Evolutionary conservation across 1,284 basidiomycete genomes (phyloP).

Genomic region (Marasmius tenuissimus): DNA sequence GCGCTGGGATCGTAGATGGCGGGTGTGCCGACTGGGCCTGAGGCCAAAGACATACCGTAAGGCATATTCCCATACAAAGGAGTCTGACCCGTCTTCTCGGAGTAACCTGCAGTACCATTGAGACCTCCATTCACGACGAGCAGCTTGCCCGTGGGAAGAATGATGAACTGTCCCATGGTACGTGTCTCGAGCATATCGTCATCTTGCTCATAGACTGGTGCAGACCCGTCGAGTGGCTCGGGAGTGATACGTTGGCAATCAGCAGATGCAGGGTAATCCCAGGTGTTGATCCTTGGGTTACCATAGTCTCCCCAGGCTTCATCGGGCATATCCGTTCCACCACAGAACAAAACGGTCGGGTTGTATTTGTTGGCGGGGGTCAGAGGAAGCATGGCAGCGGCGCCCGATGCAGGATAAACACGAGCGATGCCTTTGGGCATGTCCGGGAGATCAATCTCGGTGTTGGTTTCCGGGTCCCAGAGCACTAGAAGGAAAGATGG

Average conservation of each 20-base stretch:
- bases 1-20: slow-evolving; percentile 77
- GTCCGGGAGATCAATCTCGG: slow-evolving; percentile 48
- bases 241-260: slow-evolving; percentile 39
- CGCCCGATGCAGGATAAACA: slow-evolving; percentile 51
- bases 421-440: slow-evolving; percentile 54
- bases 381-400: slow-evolving; percentile 78
- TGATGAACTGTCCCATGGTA: slow-evolving; percentile 78
- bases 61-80: slow-evolving; percentile 39
- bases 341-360: slow-evolving; percentile 79
- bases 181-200: slow-evolving; percentile 76
- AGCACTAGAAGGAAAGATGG: slow-evolving; percentile 28
- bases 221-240: slow-evolving; percentile 13
- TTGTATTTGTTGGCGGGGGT: slow-evolving; percentile 82
- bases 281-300: slow-evolving; percentile 49
- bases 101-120: slow-evolving; percentile 64
- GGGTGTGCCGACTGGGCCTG: slow-evolving; percentile 67
- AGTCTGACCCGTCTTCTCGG: slow-evolving; percentile 39
- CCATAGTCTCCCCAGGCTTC: slow-evolving; percentile 59
- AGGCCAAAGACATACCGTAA: slow-evolving; percentile 57
- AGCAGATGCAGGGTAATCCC: slow-evolving; percentile 69
- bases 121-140: slow-evolving; percentile 67
- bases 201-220: slow-evolving; percentile 47
- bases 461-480: slow-evolving; percentile 33
- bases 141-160: slow-evolving; percentile 64
- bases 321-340: slow-evolving; percentile 70